Evolutionary conservation across 2,329 filamentous ascomycete species (phyloP).

Genomic region (Lachnellula occidentalis): DNA sequence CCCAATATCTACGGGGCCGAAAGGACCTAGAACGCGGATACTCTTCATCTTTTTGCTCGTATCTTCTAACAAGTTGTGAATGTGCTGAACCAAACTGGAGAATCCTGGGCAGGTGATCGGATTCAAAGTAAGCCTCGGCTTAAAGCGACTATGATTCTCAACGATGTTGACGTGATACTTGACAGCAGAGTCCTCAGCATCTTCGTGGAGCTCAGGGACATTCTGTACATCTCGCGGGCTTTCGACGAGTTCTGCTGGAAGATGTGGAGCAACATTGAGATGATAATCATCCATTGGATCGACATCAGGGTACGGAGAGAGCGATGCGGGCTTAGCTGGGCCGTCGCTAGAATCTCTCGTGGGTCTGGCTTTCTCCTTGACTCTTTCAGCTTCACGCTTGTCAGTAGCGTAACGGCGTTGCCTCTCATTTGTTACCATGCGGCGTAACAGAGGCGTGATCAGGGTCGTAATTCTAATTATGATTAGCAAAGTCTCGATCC

Average conservation of each 20-base stretch:
- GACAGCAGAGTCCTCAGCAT: background rate
- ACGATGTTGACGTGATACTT: constrained; percentile 27
- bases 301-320: background rate
- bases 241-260: background rate
- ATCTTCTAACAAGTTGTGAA: constrained; percentile 17
- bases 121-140: constrained; percentile 17
- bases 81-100: constrained; percentile 21
- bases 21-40: constrained; percentile 22
- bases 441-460: constrained; percentile 28
- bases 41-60: constrained; percentile 9
- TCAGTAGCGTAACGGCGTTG: constrained; percentile 27
- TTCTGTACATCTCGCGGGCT: background rate
- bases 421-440: constrained; percentile 32
- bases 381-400: constrained; percentile 5
- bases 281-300: constrained; percentile 15
- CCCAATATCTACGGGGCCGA: constrained; percentile 20
- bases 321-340: background rate
- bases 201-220: background rate
- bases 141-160: constrained; percentile 16
- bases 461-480: constrained; percentile 22
- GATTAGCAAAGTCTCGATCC: constrained; percentile 9
- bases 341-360: background rate
- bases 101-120: constrained; percentile 21
- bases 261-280: constrained; percentile 2
- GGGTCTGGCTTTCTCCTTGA: background rate